Conservation (phyloP, 352 stramenopile genomes). For the Pythium plurisporium region DNA sequence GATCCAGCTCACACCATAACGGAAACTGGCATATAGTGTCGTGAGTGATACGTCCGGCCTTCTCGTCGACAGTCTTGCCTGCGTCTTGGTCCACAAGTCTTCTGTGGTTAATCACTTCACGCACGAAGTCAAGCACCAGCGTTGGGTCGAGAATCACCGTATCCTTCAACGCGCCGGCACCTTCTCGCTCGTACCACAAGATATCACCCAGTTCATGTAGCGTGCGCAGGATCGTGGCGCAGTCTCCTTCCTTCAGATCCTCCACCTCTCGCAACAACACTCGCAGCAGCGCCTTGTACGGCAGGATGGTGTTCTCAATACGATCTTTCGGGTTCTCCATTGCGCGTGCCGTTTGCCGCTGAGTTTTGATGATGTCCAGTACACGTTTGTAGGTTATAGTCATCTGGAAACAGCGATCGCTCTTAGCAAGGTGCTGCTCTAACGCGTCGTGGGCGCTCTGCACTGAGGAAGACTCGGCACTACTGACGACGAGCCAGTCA, state of each 20-base stretch:
- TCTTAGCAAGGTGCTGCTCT: background rate
- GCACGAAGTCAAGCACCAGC: slow-evolving; percentile 25
- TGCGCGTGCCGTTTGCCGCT: background rate
- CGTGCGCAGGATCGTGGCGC: slow-evolving; percentile 1
- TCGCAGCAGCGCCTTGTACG: background rate
- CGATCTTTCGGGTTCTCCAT: background rate
- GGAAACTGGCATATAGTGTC: background rate
- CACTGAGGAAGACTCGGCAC: background rate
- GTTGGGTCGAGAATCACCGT: slow-evolving; percentile 14
- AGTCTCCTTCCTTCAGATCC: slow-evolving; percentile 5
- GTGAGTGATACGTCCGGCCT: slow-evolving; percentile 7
- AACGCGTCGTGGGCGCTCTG: background rate
- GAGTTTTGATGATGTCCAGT: background rate
- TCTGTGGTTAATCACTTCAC: slow-evolving; percentile 9
- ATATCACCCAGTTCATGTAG: slow-evolving; percentile 18
- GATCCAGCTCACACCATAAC: slow-evolving; percentile 14
- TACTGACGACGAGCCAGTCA: slow-evolving; percentile 9
- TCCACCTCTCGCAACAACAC: background rate
- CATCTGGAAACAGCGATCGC: slow-evolving; percentile 11
- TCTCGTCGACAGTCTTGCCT: background rate
- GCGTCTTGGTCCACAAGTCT: background rate
- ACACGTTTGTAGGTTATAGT: background rate
- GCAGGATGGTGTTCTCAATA: slow-evolving; percentile 10
- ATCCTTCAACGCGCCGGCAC: background rate
- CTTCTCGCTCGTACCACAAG: slow-evolving; percentile 15